phyloP scores from a whole-genome alignment of 164 flowering plant species.

The Stephania cephalantha region DNA sequence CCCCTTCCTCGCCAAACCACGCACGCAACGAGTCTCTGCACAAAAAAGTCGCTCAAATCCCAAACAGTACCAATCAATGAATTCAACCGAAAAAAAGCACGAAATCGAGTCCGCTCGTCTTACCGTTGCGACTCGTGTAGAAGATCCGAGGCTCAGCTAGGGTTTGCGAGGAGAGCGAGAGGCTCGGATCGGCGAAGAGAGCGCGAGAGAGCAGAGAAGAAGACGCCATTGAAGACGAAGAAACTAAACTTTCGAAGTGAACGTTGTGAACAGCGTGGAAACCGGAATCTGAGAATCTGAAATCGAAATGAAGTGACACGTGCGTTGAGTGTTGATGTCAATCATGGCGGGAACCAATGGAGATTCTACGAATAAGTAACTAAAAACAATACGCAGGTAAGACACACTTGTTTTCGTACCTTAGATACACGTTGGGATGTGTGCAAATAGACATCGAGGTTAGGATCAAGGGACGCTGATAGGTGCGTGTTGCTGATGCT shows the following conservation, averaged over 20 bases:
- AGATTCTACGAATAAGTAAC: no score
- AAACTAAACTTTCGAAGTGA: neutral
- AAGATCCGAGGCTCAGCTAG: neutral
- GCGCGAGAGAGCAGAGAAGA: neutral
- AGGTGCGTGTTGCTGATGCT: no score
- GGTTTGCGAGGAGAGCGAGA: neutral
- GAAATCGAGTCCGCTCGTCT: neutral
- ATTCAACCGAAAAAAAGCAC: neutral
- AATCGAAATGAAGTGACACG: neutral
- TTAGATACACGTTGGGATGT: no score
- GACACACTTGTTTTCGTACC: neutral
- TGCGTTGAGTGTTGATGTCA: neutral
- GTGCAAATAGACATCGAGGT: neutral
- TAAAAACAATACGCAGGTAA: no score
- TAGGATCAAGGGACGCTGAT: no score
- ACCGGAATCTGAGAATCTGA: neutral
- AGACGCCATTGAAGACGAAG: neutral
- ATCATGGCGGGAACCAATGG: neutral
- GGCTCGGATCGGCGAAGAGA: neutral
- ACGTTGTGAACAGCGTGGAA: no score
- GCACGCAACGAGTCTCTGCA: constrained; percentile 5
- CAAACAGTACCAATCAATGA: neutral
- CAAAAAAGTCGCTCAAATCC: neutral
- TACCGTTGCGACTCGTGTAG: constrained; percentile 3
- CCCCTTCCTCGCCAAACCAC: neutral